phyloP scores from a whole-genome alignment of 345 rosid genomes.

The Citrus sp. region DNA sequence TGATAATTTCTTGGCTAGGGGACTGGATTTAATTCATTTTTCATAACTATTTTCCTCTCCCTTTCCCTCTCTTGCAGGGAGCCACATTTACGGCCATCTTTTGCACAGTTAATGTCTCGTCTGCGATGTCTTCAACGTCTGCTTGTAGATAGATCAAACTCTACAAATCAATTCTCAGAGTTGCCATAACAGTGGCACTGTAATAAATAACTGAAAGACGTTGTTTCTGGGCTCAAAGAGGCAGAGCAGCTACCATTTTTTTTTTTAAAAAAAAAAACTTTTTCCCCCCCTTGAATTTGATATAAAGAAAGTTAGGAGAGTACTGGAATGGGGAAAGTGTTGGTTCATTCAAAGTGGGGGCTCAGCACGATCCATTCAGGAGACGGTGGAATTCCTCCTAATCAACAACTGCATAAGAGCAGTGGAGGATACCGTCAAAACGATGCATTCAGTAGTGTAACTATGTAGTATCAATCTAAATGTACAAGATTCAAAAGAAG shows the following conservation, averaged over 20 bases:
- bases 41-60: not conserved
- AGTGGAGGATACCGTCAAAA: slow-evolving; percentile 34
- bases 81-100: slow-evolving; percentile 79
- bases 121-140: slow-evolving; percentile 54
- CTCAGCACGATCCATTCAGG: slow-evolving; percentile 46
- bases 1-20: not conserved
- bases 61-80: slow-evolving; percentile 48
- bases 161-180: slow-evolving; percentile 19
- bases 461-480: slow-evolving; percentile 20
- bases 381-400: slow-evolving; percentile 32
- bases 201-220: slow-evolving; percentile 27
- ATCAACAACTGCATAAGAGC: slow-evolving; percentile 43
- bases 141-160: slow-evolving; percentile 40
- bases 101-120: slow-evolving; percentile 70
- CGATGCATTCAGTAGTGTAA: slow-evolving; percentile 26
- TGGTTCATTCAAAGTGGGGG: slow-evolving; percentile 97
- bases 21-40: not conserved
- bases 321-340: slow-evolving; percentile 38
- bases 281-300: not conserved
- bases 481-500: slow-evolving; percentile 18
- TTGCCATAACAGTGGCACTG: slow-evolving; percentile 19
- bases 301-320: slow-evolving; percentile 27
- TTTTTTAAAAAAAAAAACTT: not conserved
- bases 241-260: slow-evolving; percentile 34
- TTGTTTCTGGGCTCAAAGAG: slow-evolving; percentile 63